Conservation (phyloP, 169 alveolate species). For the Cryptosporidium parvum region DNA sequence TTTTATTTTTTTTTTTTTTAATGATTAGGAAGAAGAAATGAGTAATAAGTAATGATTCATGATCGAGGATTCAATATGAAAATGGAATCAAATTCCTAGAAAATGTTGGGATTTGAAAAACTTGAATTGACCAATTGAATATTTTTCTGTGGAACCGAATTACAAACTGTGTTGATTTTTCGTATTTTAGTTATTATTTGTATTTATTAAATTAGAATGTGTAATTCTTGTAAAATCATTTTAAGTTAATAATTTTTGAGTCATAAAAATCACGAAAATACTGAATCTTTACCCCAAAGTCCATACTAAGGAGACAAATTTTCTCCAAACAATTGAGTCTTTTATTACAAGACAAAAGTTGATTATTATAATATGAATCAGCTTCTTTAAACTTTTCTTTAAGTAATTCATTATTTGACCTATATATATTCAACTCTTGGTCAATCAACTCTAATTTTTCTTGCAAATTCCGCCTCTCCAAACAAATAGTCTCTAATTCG, state of each 20-base stretch:
- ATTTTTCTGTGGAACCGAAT: not conserved
- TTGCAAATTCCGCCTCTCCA: not conserved
- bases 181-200: too few species aligned
- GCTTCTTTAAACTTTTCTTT: constrained; percentile 44
- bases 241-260: not conserved
- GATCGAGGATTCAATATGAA: not conserved
- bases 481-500: not conserved
- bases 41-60: too few species aligned
- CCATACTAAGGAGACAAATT: constrained; percentile 21
- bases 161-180: too few species aligned
- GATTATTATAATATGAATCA: constrained; percentile 42
- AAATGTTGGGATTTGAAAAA: not conserved
- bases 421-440: constrained; percentile 4
- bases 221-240: too few species aligned
- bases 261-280: constrained; percentile 20
- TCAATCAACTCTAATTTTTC: not conserved
- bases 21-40: too few species aligned
- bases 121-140: too few species aligned
- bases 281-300: constrained; percentile 10
- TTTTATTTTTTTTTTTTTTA: not conserved
- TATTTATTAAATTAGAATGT: too few species aligned
- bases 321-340: constrained; percentile 47
- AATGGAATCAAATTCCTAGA: not conserved
- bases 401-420: not conserved
- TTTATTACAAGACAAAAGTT: constrained; percentile 22